Base-by-base conservation (phyloP, 192 early-diverging fungal species). In the Fimicolochytrium jonesii region DNA sequence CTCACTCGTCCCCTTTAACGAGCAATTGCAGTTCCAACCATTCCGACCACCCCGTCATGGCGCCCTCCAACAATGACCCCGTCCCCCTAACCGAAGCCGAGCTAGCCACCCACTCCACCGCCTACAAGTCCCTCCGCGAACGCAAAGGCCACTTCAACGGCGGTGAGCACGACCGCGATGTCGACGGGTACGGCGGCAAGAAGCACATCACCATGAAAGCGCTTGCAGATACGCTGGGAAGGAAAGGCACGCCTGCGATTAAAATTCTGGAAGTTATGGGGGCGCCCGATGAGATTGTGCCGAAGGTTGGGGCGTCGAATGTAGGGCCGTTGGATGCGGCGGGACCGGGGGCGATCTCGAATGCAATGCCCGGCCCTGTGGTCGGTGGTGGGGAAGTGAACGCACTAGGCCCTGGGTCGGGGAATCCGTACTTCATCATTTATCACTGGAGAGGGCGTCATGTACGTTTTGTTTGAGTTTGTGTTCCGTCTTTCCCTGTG, bases 381-480 rank as follows among this genome's bases (percentile, higher is more conserved):
- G 20, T 67, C 7, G 57, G 52, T 11, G 55, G 45, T 30, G 66
- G 66, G 4, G 50, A 29, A 18, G 47, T 28, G 26, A 30, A 20
- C 2, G 26, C 42, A 9, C 35, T 25, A 13, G 66, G 57, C 18
- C 48, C 49, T 1, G 59, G 32, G 13, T 31, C 13, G 17, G 57
- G 56, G 6, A 41, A 52, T 33, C 26, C 43, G 15, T 67, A 67
- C 57, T 67, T 67, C 44, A n/a, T 59, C 6, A 29, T 59, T n/a
- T 67, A 67, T 37, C 53, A 67, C 28, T 67, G 66, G 66, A n/a
- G 66, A 13, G 66, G 66, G 15, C 54, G 49, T n/a, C 66, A 67
- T 50, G 66, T 55, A 20, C 13, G 53, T 55, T 9, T n/a, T n/a
- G n/a, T 37, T 7, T 9, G 46, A 7, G 13, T 47, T 47, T 9